Evolutionary conservation across 352 stramenopile genomes (phyloP), one percentile per base, ranked within the genome.

Genomic region (Phytophthora syringae): DNA sequence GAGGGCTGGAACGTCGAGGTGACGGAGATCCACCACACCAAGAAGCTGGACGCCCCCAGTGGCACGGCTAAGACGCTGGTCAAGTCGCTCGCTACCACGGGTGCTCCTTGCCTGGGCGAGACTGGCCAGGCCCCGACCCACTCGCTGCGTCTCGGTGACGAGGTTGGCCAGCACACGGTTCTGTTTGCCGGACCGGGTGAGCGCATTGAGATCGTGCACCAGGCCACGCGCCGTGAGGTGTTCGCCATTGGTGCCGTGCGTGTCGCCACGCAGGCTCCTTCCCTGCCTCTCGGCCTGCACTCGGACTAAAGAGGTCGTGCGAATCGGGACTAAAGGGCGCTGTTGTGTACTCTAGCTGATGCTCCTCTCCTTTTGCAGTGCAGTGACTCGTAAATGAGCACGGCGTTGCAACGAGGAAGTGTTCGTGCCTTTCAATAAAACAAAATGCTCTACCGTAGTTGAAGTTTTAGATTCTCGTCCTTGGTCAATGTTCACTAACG

Each of bases 191-290:
- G 85, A 30, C 80, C 83, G 5, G 84, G 82, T 40, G 84, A 95
- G 60, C 85, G 87, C 60, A 90, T 93, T 59, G 84, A 95, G 77
- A 89, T 93, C 65, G 89, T 82, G 71, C 85, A 95, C 75, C 82
- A 90, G 60, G 85, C 87, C 27, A 89, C 82, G 37, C 79, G 82
- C 42, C 79, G 87, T 30, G 83, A 95, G 59, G 87, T 95, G 44
- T 93, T 95, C 67, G 87, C 86, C 25, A 90, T 92, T 37, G 85
- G 86, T 20, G 85, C 87, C 9, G 62, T 95, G 47, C 81, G 84
- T 53, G 62, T 78, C 25, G 84, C 87, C 57, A 88, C 82, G 72
- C 71, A 82, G 58, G 80, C 85, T 48, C 58, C 64, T 53, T 70
- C 48, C 28, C 45, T 88, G 25, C 59, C 71, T 40, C 64, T 80